These are phyloP conservation scores for Hibiscus mutabilis DNA, from an alignment of 345 rosid species.

Conservation along the genomic window DNA sequence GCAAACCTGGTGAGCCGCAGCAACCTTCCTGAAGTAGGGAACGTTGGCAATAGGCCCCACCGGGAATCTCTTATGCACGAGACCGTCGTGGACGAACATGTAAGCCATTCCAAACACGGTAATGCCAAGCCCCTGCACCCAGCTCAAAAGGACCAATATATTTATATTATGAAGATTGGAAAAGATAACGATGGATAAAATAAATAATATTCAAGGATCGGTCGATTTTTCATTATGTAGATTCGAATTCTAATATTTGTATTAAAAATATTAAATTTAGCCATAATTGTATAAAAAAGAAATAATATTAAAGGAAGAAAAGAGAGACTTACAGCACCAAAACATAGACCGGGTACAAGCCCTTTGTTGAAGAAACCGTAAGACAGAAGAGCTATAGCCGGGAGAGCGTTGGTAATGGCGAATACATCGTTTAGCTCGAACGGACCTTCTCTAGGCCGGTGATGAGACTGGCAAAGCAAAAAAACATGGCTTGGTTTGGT, in stretches of 20 bases:
- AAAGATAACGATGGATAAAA: background rate
- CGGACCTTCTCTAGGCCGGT: background rate
- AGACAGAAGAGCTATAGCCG: background rate
- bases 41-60: conserved; percentile 96
- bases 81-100: background rate
- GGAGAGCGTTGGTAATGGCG: background rate
- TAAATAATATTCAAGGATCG: too few relatives aligned
- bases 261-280: too few relatives aligned
- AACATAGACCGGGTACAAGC: background rate
- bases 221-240: too few relatives aligned
- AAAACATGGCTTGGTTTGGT: background rate
- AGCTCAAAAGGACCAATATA: background rate
- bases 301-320: too few relatives aligned
- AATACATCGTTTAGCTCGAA: background rate
- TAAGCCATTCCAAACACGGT: background rate
- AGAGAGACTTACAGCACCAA: background rate
- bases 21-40: conserved; percentile 72
- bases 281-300: too few relatives aligned
- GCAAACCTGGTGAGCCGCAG: conserved; percentile 77
- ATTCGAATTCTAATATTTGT: too few relatives aligned
- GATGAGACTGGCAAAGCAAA: background rate
- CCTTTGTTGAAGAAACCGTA: background rate
- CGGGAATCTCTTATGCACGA: conserved; percentile 65
- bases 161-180: background rate
- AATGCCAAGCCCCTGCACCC: background rate